Conservation (phyloP, 164 flowering plant genomes). For the Malania oleifera region DNA sequence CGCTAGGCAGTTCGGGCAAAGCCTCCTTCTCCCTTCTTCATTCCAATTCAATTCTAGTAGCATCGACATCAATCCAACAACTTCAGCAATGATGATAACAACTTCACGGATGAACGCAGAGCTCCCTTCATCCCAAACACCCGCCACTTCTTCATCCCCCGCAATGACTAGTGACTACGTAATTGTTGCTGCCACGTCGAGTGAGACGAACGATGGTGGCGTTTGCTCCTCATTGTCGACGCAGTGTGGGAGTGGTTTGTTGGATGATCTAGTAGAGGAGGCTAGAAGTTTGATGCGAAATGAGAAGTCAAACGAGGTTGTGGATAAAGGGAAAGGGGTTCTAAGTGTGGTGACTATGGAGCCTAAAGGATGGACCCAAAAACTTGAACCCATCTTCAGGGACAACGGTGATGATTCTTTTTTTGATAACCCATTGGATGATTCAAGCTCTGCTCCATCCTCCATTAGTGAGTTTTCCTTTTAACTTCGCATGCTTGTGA, state of each 20-base stretch:
- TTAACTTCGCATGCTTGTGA: too few relatives aligned
- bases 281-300: conserved; percentile 23
- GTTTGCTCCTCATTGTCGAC: background rate
- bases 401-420: too few relatives aligned
- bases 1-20: conserved; percentile 9
- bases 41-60: conserved; percentile 15
- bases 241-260: conserved; percentile 24
- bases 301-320: background rate
- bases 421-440: conserved; percentile 19
- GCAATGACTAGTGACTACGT: conserved; percentile 1
- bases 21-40: background rate
- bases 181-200: background rate
- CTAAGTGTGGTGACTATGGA: too few relatives aligned
- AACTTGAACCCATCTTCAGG: too few relatives aligned
- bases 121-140: conserved; percentile 29
- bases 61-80: conserved; percentile 14
- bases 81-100: conserved; percentile 12
- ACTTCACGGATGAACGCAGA: conserved; percentile 8
- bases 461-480: conserved; percentile 15
- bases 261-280: conserved; percentile 43
- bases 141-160: conserved; percentile 3
- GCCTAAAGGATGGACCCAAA: too few relatives aligned
- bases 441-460: conserved; percentile 19
- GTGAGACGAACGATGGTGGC: conserved; percentile 3
- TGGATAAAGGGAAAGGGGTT: conserved; percentile 14